Conservation (phyloP, 495 filamentous ascomycete species). For the Hyaloscypha variabilis region DNA sequence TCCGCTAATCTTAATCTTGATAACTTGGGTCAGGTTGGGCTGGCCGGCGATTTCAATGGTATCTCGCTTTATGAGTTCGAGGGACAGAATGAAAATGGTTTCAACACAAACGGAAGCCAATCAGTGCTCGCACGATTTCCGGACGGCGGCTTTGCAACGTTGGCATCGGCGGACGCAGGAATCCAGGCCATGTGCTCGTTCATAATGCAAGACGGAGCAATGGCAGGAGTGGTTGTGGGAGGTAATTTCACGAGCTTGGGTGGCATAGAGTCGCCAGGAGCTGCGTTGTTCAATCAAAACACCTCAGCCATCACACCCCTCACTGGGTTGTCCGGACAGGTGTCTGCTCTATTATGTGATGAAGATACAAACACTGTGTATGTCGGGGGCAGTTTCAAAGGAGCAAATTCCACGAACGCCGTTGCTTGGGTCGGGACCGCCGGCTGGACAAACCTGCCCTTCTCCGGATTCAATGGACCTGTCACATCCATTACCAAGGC, state of each 20-base stretch:
- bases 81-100: slow-evolving; percentile 70
- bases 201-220: slow-evolving; percentile 63
- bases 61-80: slow-evolving; percentile 88
- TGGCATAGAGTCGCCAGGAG: slow-evolving; percentile 70
- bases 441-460: slow-evolving; percentile 85
- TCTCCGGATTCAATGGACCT: slow-evolving; percentile 93
- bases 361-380: slow-evolving; percentile 81
- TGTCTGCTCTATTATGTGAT: slow-evolving; percentile 83
- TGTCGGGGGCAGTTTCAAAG: slow-evolving; percentile 83
- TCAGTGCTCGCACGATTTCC: slow-evolving; percentile 82
- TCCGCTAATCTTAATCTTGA: slow-evolving; percentile 79
- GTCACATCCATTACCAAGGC: slow-evolving; percentile 84
- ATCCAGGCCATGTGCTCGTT: slow-evolving; percentile 90
- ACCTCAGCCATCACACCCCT: slow-evolving; percentile 69
- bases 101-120: slow-evolving; percentile 74
- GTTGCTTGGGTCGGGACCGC: slow-evolving; percentile 75
- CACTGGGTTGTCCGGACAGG: slow-evolving; percentile 77
- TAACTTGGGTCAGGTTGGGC: slow-evolving; percentile 79
- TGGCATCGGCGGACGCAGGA: slow-evolving; percentile 76
- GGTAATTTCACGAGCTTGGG: slow-evolving; percentile 97
- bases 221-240: slow-evolving; percentile 78
- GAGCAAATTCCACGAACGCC: slow-evolving; percentile 82
- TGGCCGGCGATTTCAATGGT: slow-evolving; percentile 88
- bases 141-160: slow-evolving; percentile 77
- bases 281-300: slow-evolving; percentile 78